Percentiles rank a stretch among this genome's conserved stretches.
Conservation (phyloP, 2,329 filamentous ascomycete species). For the Hortaea werneckii region DNA sequence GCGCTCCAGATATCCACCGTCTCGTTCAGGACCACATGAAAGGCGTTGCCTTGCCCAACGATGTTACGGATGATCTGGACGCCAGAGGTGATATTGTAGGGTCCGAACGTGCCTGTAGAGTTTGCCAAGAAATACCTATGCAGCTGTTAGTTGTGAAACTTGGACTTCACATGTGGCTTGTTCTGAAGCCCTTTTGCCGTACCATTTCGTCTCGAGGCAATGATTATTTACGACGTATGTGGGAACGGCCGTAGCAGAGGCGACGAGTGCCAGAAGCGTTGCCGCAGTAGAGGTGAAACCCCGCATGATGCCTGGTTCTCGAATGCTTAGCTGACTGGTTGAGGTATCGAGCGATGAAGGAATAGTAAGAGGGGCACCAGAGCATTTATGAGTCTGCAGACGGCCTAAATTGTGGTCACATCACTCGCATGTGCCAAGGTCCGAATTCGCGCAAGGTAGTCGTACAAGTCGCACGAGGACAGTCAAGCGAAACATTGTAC, state of each 20-base stretch:
- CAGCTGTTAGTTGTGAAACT: not conserved
- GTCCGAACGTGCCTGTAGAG: not conserved
- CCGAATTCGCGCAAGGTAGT: not conserved
- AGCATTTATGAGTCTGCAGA: too few relatives aligned
- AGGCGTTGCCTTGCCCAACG: not conserved
- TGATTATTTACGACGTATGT: not conserved
- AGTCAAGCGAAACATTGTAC: not conserved
- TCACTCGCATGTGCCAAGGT: too few relatives aligned
- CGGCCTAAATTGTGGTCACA: too few relatives aligned
- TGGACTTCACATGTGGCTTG: not conserved
- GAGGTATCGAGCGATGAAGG: too few relatives aligned
- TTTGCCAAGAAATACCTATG: not conserved
- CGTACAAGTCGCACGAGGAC: conserved; percentile 1
- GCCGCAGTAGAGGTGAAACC: too few relatives aligned
- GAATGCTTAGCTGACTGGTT: too few relatives aligned
- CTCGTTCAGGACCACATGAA: not conserved
- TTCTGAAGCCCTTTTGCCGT: not conserved
- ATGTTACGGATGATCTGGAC: not conserved
- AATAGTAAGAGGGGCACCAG: too few relatives aligned
- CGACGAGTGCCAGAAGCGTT: too few relatives aligned
- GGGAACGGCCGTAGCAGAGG: not conserved
- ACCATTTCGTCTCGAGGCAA: not conserved
- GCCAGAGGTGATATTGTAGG: not conserved
- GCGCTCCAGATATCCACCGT: not conserved
- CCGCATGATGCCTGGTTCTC: too few relatives aligned